Evolutionary conservation across 305 asterid genomes (phyloP), one percentile per base, ranked within the genome.

Genomic region (Ajuga reptans): DNA sequence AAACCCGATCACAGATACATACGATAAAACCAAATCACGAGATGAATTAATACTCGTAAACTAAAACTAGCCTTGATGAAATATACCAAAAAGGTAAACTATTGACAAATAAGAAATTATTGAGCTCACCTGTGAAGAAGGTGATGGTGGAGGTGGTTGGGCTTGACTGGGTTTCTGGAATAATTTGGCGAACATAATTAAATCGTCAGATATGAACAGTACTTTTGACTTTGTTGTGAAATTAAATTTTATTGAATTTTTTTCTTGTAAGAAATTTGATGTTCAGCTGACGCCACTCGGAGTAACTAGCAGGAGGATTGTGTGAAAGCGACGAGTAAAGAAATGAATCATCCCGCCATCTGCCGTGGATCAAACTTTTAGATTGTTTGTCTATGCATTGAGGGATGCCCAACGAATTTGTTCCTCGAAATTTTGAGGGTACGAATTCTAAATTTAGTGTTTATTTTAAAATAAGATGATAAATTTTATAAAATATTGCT

Each of bases 111-210:
- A 36, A 29, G 15, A 60, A 68, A 59, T 60, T 24, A 12, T 50
- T 14, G 75, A 78, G 59, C 62, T 78, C 75, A 88, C 96, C 96
- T 68, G 79, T 67, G 84, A 65, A 17, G 78, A 69, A 16, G 81
- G 69, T 37, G 66, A 11, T 14, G 70, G 49, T 27, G 78, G 75
- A 6, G 76, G 43, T 75, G 27, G 27, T n/a, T 72, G 77, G 17
- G 74, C 37, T 52, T 78, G 76, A 41, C 41, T 29, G 77, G 81
- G 74, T 53, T 78, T 85, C 4, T 75, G 84, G 64, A 82, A 82
- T 43, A 85, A 75, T 72, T 89, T 89, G 10, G 85, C 80, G 47
- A 80, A 77, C 93, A 89, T 86, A 9, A 14, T 54, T 16, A n/a
- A 75, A 62, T 21, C 27, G 27, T 71, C 42, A 64, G 57, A 68